Conservation (phyloP, 1,284 basidiomycete genomes). For the Ceratobasidium theobromae region DNA sequence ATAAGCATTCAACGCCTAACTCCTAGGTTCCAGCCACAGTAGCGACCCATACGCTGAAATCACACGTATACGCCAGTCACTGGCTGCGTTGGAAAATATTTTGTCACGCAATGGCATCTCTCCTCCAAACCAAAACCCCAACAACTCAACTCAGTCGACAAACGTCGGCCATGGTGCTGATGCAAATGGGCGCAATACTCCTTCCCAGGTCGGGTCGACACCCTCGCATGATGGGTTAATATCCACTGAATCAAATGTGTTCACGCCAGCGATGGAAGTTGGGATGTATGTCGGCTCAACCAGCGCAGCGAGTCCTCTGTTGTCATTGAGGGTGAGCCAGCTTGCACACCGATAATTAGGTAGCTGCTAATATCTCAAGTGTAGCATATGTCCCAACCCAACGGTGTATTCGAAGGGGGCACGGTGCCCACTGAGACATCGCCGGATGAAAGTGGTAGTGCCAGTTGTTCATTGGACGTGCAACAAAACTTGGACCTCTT, state of each 20-base stretch:
- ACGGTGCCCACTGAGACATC: conserved; percentile 38
- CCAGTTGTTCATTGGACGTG: conserved; percentile 51
- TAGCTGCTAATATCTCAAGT: background rate
- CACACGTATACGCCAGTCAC: conserved; percentile 35
- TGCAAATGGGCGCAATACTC: conserved; percentile 16
- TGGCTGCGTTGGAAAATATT: conserved; percentile 31
- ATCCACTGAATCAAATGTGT: conserved; percentile 1
- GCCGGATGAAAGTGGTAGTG: conserved; percentile 57
- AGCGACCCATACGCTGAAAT: conserved; percentile 35
- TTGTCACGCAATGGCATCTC: conserved; percentile 28
- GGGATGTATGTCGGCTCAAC: conserved; percentile 28
- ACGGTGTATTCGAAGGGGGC: conserved; percentile 26
- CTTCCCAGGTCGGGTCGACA: conserved; percentile 15
- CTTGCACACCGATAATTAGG: background rate
- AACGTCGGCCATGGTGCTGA: background rate
- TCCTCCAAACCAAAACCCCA: background rate
- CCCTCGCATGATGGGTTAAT: conserved; percentile 6
- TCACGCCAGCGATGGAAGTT: conserved; percentile 10
- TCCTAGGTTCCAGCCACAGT: conserved; percentile 44
- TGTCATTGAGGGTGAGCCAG: conserved; percentile 25
- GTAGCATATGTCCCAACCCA: conserved; percentile 27
- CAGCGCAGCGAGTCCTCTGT: conserved; percentile 20
- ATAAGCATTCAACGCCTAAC: conserved; percentile 44
- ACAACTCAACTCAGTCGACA: background rate
- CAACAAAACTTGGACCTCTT: conserved; percentile 68